phyloP scores from a whole-genome alignment of 108 stramenopile species.

The Fistulifera solaris region DNA sequence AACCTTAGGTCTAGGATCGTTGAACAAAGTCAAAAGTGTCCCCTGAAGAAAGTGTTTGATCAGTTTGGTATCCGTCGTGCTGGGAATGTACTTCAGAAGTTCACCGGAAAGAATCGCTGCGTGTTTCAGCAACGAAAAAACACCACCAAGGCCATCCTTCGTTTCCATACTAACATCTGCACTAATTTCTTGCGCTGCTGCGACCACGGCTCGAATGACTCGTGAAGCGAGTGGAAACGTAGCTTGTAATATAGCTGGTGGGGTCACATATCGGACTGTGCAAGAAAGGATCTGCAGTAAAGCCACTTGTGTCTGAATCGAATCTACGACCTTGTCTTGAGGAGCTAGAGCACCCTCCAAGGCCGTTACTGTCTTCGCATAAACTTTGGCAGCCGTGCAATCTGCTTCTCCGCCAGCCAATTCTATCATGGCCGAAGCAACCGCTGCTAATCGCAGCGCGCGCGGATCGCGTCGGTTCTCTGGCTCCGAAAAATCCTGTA shows the following conservation, averaged over 20 bases:
- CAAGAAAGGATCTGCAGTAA: conserved; percentile 47
- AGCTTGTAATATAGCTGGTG: conserved; percentile 23
- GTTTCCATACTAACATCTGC: conserved; percentile 12
- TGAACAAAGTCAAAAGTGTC: conserved; percentile 37
- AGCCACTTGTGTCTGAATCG: conserved; percentile 33
- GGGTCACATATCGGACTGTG: conserved; percentile 37
- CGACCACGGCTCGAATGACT: conserved; percentile 37
- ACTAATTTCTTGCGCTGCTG: conserved; percentile 22
- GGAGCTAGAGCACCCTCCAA: conserved; percentile 34
- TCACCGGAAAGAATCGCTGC: conserved; percentile 27
- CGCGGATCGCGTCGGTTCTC: conserved; percentile 29
- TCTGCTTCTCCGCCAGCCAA: conserved; percentile 8
- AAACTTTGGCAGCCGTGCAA: conserved; percentile 17
- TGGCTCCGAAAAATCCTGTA: too few species aligned
- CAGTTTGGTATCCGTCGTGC: conserved; percentile 9
- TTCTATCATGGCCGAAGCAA: conserved; percentile 32
- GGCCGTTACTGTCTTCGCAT: conserved; percentile 28
- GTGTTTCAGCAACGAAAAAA: conserved; percentile 16
- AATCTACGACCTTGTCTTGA: conserved; percentile 12
- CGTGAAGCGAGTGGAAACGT: conserved; percentile 39
- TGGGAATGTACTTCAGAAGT: conserved; percentile 11
- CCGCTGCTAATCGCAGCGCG: conserved; percentile 27
- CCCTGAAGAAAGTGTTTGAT: conserved; percentile 24
- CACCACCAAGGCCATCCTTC: conserved; percentile 28
- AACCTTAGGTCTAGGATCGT: conserved; percentile 46